Evolutionary conservation across 768 basidiomycete species (phyloP), one percentile per base, ranked within the genome.

Genomic region (Paxillus involutus): DNA sequence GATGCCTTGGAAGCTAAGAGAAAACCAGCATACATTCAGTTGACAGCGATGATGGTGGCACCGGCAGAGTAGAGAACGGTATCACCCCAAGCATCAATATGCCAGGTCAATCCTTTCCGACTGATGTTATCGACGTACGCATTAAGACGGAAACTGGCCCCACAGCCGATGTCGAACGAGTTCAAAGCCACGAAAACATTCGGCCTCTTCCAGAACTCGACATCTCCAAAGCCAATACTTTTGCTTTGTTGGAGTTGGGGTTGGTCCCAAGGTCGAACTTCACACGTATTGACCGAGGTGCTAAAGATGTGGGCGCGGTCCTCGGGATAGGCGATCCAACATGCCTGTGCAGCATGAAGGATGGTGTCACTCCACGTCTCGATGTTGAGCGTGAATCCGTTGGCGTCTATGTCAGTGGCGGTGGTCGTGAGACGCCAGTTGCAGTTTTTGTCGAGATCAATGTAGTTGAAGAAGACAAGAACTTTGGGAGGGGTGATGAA

Each of bases 241-340:
- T 44, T 63, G 33, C 37, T 43, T 4, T 55, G 33, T 8, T 49
- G n/a, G 24, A 10, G 44, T 43, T 48, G 59, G 3, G 59, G 56
- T 19, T 49, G 17, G 40, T 16, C 32, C 21, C 2, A 14, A 6
- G 37, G 21, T n/a, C 60, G 51, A 10, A 44, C 1, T 10, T 40
- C 56, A 45, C 39, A 8, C 21, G 62, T 64, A 8, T 45, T 44
- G 52, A 63, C 16, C 3, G 62, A 53, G 2, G 49, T 53, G 35
- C 55, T 53, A 21, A 54, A 64, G n/a, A 61, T 61, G 17, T 56
- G 51, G n/a, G 49, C 29, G 29, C 62, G 59, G 29, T 63, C 62
- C 17, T 55, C 51, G 21, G 62, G 62, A 41, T 61, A 58, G 11
- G 63, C 62, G n/a, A 64, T 50, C 62, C 62, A 61, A 11, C 56